Base-by-base conservation (phyloP, 2,329 filamentous ascomycete genomes). In the Thelonectria olida region DNA sequence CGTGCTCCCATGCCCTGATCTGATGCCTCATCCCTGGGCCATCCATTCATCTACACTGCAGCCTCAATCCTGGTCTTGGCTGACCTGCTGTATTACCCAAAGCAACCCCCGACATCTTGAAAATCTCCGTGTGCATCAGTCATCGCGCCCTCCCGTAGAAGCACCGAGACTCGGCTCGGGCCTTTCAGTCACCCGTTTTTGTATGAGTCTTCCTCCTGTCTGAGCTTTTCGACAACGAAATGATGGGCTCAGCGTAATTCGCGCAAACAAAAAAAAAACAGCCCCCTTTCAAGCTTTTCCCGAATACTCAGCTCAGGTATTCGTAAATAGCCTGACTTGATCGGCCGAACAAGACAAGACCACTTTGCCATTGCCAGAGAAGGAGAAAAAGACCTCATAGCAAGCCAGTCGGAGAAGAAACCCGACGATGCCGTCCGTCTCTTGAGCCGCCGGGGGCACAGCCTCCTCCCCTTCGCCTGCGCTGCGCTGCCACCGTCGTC, bases 391-490 rank as follows among this genome's bases (percentile, higher is more conserved):
- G 56, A 51, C 31, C 63, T 61, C 61, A 65, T 47, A 52, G 38
- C 38, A 15, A 34, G 41, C 47, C 53, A 28, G 15, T 39, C 63
- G 63, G 63, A 63, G 28, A 25, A 54, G 38, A 52, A 52, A 12
- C 48, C 62, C 63, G 63, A 65, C 60, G 49, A 54, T 63, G 60
- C 62, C 62, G 62, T 60, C 47, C 41, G 47, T 38, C 45, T 15
- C 12, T 13, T 6, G 2, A 10, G 13, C 31, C 15, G 48, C 47
- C 51, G 45, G 52, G 49, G 38, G 25, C 58, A 55, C 57, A 59
- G 60, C 60, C 55, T 42, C 50, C 47, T 15, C 48, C 45, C 34
- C 47, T 58, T 42, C n/a, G n/a, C n/a, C n/a, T n/a, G n/a, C n/a
- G n/a, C n/a, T n/a, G n/a, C n/a, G n/a, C n/a, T n/a, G n/a, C n/a